Percentiles rank a stretch among this genome's conserved stretches.
phyloP scores from a whole-genome alignment of 2,329 filamentous ascomycete species.

The Ophiostoma novo-ulmi region DNA sequence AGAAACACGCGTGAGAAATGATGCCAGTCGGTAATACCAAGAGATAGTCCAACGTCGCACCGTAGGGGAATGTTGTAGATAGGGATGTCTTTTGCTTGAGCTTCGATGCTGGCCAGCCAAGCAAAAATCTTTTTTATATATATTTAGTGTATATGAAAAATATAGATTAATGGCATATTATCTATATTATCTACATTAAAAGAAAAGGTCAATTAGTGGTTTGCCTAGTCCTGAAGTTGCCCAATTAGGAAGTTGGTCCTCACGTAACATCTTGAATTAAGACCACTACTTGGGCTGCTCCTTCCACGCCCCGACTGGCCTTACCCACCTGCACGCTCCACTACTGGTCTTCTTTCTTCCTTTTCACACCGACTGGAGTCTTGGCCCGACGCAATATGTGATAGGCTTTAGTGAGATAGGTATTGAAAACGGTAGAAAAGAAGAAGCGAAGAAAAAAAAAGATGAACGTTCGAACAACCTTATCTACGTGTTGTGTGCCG shows the following conservation, averaged over 20 bases:
- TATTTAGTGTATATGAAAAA: neutral
- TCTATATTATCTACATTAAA: neutral
- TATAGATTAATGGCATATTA: neutral
- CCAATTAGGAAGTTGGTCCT: constrained; percentile 13
- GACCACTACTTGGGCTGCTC: neutral
- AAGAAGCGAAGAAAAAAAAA: neutral
- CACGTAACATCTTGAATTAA: constrained; percentile 5
- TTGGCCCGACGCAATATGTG: constrained; percentile 3
- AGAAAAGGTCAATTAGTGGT: neutral
- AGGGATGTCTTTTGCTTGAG: neutral
- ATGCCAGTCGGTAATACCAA: constrained; percentile 2
- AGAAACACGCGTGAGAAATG: neutral
- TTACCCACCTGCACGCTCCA: neutral
- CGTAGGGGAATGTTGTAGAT: neutral
- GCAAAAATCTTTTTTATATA: neutral
- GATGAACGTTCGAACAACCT: neutral
- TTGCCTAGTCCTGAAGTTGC: constrained; percentile 6
- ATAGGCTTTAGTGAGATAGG: neutral
- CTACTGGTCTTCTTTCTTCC: neutral
- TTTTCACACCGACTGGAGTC: constrained; percentile 10
- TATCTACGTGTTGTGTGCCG: neutral
- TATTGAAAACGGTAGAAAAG: neutral
- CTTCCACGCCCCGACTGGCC: neutral
- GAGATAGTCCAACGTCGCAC: constrained; percentile 8
- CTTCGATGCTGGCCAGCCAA: constrained; percentile 1